Base-by-base conservation (phyloP, 2,329 filamentous ascomycete genomes). In the Ophiocordyceps camponoti-floridani region DNA sequence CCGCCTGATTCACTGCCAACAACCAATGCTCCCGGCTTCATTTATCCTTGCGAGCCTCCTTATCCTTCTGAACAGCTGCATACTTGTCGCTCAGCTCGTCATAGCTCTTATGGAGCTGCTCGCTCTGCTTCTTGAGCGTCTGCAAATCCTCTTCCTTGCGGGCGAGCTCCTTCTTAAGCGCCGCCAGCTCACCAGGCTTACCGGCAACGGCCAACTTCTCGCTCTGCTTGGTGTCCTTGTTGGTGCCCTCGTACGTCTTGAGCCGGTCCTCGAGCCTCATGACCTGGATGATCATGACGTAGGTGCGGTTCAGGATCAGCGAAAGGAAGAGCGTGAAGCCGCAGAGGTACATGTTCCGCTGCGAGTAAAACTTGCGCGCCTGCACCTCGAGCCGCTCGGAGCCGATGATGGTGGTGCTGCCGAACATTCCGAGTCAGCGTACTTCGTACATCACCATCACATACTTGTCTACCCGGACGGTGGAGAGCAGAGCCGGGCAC, bases 331-430 rank as follows among this genome's bases (percentile, higher is more conserved):
- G 82, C 5, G 91, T 98, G 73, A 98, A 98, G 56, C 91, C 91
- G 66, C 91, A 96, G 49, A 98, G 87, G 70, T 98, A 98, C 91
- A 98, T 98, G 79, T 98, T 98, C 65, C 91, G 88, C 72, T 98
- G 89, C 49, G 88, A 94, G 76, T 98, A 98, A 74, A 98, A 98
- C 69, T 98, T 98, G 75, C 91, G 87, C 52, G 91, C 89, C 67
- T 98, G 91, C 44, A 96, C 89, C 68, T 98, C 91, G 76, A 94
- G 87, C 51, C 91, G 89, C 62, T 96, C 91, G 60, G 85, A 82
- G 51, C 91, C 89, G 56, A 95, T 78, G 48, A 88, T 79, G 44
- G 79, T 76, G 58, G 82, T 65, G 46, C 65, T 69, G 52, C 45
- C 45, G 16, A 5, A 23, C 23, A 23, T 9, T 4, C 6, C 14